A percentile compares a stretch with the other conserved stretches of the same genome.
Evolutionary conservation across 1,139 yeast species (phyloP).

Genomic region (Meyerozyma guilliermondii): DNA sequence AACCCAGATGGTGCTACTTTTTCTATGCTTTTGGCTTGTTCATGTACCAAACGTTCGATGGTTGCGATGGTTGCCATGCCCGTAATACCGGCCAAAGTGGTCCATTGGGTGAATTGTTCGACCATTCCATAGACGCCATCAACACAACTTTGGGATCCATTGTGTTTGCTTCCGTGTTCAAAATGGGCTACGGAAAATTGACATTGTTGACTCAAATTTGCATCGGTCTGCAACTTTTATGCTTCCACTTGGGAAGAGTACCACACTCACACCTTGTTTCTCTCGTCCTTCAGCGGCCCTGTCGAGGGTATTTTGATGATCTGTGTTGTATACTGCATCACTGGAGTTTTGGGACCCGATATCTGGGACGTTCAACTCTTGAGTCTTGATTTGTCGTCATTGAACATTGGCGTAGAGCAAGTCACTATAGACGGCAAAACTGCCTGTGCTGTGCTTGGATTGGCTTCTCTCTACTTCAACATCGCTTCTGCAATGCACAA

Average conservation of each 20-base stretch:
- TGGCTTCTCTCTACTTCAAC: conserved; percentile 60
- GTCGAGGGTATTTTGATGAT: conserved; percentile 87
- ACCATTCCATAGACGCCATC: conserved; percentile 88
- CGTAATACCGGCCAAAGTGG: conserved; percentile 91
- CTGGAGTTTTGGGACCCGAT: conserved; percentile 69
- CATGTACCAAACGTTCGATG: conserved; percentile 92
- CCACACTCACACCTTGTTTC: conserved; percentile 78
- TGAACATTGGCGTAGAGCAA: conserved; percentile 18
- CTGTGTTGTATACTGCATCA: conserved; percentile 46
- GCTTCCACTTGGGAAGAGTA: conserved; percentile 95
- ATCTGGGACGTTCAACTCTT: conserved; percentile 49
- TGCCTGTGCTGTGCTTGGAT: conserved; percentile 44
- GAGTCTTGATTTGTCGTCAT: conserved; percentile 28
- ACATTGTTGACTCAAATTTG: conserved; percentile 68
- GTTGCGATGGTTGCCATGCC: conserved; percentile 95
- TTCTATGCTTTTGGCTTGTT: conserved; percentile 81
- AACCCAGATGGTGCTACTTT: conserved; percentile 81
- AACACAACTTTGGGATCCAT: conserved; percentile 79
- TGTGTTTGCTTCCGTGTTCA: conserved; percentile 67
- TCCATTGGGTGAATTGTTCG: conserved; percentile 91
- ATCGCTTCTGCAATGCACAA: conserved; percentile 68
- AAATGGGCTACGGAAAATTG: conserved; percentile 65
- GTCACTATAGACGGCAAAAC: conserved; percentile 28
- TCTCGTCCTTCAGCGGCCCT: conserved; percentile 85
- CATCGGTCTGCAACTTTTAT: conserved; percentile 76